phyloP scores from a whole-genome alignment of 257 asterid genomes.

The Cynanchum wilfordii region DNA sequence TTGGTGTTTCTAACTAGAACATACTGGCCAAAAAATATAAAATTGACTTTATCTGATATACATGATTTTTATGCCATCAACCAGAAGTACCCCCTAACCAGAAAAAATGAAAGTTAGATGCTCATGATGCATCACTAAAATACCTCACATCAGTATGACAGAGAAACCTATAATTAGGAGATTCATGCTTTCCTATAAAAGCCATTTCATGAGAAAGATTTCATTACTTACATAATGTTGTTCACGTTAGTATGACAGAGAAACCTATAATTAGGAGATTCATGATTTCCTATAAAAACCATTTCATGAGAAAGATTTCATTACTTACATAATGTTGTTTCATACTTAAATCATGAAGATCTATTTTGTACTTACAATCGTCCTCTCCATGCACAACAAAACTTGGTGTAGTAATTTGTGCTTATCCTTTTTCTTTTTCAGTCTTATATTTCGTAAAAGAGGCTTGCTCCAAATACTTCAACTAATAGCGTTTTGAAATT shows the following conservation, averaged over 20 bases:
- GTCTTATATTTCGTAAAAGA: conserved; percentile 5
- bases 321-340: background rate
- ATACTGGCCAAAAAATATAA: background rate
- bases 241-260: background rate
- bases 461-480: conserved; percentile 5
- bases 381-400: background rate
- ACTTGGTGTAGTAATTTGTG: background rate
- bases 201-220: background rate
- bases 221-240: background rate
- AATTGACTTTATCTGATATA: background rate
- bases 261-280: background rate
- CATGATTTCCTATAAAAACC: background rate
- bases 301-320: background rate
- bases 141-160: background rate
- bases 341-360: background rate
- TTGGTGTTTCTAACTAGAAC: background rate
- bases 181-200: background rate
- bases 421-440: background rate
- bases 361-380: background rate
- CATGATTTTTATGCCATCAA: background rate
- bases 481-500: conserved; percentile 73
- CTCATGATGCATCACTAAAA: background rate
- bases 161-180: background rate
- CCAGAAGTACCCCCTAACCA: background rate
- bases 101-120: background rate